Evolutionary conservation across 2,329 filamentous ascomycete species (phyloP).

Genomic region (Paecilomyces sp.): DNA sequence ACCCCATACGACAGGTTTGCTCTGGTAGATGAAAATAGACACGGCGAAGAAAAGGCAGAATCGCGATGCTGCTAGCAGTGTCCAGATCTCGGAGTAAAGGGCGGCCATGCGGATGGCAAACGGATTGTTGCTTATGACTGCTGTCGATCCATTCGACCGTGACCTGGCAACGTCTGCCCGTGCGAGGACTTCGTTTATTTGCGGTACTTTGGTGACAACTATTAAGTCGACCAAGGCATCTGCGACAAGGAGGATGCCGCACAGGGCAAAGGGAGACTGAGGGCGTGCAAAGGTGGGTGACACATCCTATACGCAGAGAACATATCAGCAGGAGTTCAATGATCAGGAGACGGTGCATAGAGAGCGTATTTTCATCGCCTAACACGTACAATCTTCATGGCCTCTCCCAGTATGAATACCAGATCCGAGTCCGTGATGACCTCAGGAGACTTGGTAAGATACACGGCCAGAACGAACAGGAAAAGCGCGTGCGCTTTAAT

Average conservation of each 20-base stretch:
- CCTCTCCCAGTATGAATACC: conserved; percentile 74
- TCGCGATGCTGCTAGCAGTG: conserved; percentile 24
- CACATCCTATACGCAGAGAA: conserved; percentile 27
- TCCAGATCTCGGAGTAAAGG: conserved; percentile 33
- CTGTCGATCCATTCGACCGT: conserved; percentile 15
- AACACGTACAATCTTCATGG: conserved; percentile 64
- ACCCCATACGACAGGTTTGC: conserved; percentile 19
- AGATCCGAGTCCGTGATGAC: conserved; percentile 71
- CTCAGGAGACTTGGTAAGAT: conserved; percentile 69
- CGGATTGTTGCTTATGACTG: conserved; percentile 14
- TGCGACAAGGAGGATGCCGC: conserved; percentile 64
- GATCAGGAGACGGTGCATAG: neutral
- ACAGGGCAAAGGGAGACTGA: conserved; percentile 59
- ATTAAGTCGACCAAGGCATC: conserved; percentile 59
- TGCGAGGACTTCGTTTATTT: conserved; percentile 62
- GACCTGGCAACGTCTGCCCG: conserved; percentile 57
- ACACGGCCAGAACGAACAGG: conserved; percentile 75
- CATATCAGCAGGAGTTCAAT: conserved; percentile 4
- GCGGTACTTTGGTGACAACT: conserved; percentile 48
- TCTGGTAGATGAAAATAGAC: conserved; percentile 31
- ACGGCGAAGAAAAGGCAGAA: conserved; percentile 31
- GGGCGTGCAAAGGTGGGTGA: conserved; percentile 61
- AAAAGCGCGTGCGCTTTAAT: conserved; percentile 76
- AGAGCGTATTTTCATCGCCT: conserved; percentile 3
- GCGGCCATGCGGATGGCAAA: conserved; percentile 18